Evolutionary conservation across 768 basidiomycete species (phyloP), one percentile per base, ranked within the genome.

Genomic region (Rossbeevera mucosa): DNA sequence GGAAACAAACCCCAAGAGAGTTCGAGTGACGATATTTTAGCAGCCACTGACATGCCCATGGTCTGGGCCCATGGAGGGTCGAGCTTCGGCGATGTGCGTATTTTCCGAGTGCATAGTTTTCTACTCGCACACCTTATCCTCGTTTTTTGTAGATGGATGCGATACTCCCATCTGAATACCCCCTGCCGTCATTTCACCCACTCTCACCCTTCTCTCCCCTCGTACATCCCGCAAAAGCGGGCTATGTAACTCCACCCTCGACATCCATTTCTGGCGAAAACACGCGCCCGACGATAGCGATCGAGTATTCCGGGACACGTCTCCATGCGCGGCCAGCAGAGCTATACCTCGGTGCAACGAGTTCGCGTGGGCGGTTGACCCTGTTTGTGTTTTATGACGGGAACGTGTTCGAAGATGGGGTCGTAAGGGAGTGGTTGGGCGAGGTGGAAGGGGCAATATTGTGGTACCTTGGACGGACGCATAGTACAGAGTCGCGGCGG

Each of bases 251-350:
- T 3, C 41, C 45, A 31, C 29, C 33, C 18, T 6, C 33, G 2
- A 14, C 40, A 13, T 21, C 52, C 29, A 9, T 42, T 33, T 26
- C 31, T 12, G 16, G 24, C 4, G 31, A 4, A 2, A 38, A 50
- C 31, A 5, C 7, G 7, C n/a, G 31, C 11, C 54, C 65, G 36
- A 62, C 20, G 16, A 40, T 66, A 7, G 18, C 33, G 12, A 16
- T 62, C 22, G 55, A 59, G 12, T 21, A 48, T 12, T 9, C 18
- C 7, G 20, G 5, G 44, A 48, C 56, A 12, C 52, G 52, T 54
- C 64, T 81, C 12, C 76, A 72, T 31, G 69, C 71, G 48, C 74
- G 77, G 7, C 76, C 80, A 2, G 69, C 59, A 2, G 76, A 81
- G 56, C 53, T 66, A 14, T 67, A 80, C 56, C 69, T 81, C 0